phyloP scores from a whole-genome alignment of 345 rosid species.

The Linum trigynum region DNA sequence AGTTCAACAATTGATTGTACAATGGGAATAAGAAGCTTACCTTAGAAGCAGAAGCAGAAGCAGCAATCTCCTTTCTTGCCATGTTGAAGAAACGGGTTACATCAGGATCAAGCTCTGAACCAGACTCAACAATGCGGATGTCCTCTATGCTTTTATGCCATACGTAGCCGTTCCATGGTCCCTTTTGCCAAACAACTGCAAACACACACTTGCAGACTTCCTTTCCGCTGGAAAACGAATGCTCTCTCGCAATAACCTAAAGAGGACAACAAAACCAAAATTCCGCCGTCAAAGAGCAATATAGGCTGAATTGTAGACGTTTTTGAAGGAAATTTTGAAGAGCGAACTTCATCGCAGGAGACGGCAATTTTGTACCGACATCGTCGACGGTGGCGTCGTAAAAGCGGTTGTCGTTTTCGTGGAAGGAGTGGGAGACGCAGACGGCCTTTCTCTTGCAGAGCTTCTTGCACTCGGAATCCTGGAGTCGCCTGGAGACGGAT shows the following conservation, averaged over 20 bases:
- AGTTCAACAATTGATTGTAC: too few relatives aligned
- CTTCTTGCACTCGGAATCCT: constrained; percentile 29
- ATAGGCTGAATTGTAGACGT: background rate
- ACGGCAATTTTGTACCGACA: constrained; percentile 8
- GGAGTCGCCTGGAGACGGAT: constrained; percentile 32
- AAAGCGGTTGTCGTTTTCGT: constrained; percentile 21
- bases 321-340: background rate
- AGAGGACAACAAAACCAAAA: background rate
- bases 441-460: constrained; percentile 17
- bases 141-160: constrained; percentile 22
- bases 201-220: constrained; percentile 38
- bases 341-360: background rate
- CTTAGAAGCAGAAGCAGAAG: constrained; percentile 4
- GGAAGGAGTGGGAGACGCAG: constrained; percentile 30
- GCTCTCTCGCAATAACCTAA: constrained; percentile 24
- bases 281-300: background rate
- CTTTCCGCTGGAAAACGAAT: constrained; percentile 25
- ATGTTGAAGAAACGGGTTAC: constrained; percentile 17
- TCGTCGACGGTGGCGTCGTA: constrained; percentile 39
- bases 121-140: constrained; percentile 27
- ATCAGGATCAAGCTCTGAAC: constrained; percentile 6
- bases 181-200: constrained; percentile 34
- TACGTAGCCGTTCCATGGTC: constrained; percentile 21
- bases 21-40: background rate
- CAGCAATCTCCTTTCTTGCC: constrained; percentile 13